Conservation (phyloP, 148 eudicot genomes). For the Polygonum aviculare region DNA sequence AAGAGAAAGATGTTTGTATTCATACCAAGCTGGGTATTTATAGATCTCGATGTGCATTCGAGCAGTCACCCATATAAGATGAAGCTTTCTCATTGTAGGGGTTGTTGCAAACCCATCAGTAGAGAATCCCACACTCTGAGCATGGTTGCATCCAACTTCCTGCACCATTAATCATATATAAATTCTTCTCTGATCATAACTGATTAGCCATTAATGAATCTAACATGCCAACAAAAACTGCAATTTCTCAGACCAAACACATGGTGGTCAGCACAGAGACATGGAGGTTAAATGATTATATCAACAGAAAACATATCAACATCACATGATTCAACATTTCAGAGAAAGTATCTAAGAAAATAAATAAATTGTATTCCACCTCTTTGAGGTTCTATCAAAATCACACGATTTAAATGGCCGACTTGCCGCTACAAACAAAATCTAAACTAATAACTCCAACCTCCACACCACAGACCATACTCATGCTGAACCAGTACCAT, state of each 20-base stretch:
- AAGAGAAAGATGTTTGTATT: conserved; percentile 5
- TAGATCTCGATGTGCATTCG: conserved; percentile 98
- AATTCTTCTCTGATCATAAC: no score
- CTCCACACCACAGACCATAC: no score
- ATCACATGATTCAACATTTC: no score
- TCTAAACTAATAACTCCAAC: not conserved
- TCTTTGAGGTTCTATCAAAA: not conserved
- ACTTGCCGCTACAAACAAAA: not conserved
- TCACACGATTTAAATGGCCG: not conserved
- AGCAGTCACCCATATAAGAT: conserved; percentile 97
- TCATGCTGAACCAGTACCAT: conserved; percentile 30
- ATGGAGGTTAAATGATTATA: not conserved
- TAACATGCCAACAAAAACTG: not conserved
- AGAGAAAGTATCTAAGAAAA: not conserved
- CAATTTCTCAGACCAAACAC: not conserved
- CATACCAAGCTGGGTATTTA: conserved; percentile 81
- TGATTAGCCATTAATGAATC: not conserved
- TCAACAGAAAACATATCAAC: not conserved
- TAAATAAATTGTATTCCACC: not conserved
- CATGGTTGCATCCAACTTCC: conserved; percentile 99
- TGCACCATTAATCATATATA: conserved; percentile 20
- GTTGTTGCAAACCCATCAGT: conserved; percentile 98
- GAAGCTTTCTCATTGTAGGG: conserved; percentile 77
- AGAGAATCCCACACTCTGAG: conserved; percentile 90
- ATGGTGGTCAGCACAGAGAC: not conserved